A percentile compares a stretch with the other conserved stretches of the same genome.
phyloP scores from a whole-genome alignment of 163 green algal genomes.

The Coccomyxa subellipsoidea region DNA sequence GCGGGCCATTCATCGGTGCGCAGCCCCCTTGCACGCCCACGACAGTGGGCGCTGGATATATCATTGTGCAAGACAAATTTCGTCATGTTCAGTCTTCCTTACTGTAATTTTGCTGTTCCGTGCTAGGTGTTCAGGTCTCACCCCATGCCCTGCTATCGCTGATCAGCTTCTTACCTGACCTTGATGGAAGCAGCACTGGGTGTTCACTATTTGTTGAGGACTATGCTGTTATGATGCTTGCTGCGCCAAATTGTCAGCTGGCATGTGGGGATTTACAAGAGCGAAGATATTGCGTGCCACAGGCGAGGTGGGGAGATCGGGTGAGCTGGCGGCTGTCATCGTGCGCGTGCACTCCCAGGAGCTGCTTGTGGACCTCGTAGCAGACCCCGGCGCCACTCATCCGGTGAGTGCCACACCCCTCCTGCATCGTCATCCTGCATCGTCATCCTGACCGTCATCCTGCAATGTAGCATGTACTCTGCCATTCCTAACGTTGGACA shows the following conservation, averaged over 20 bases:
- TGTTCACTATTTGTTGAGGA: too few species aligned
- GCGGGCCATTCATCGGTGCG: conserved; percentile 21
- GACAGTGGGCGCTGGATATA: too few species aligned
- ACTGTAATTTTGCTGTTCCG: too few species aligned
- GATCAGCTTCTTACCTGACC: too few species aligned
- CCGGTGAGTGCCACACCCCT: background rate
- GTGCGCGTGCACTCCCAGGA: conserved; percentile 15
- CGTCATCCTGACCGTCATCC: too few species aligned
- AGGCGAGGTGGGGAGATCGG: background rate
- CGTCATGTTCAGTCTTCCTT: too few species aligned
- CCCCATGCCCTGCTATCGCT: too few species aligned
- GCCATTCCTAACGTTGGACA: background rate
- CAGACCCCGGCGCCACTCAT: conserved; percentile 28
- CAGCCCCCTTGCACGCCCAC: background rate
- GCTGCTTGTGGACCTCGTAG: conserved; percentile 49
- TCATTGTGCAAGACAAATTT: too few species aligned
- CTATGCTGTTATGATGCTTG: too few species aligned
- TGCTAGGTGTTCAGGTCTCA: too few species aligned
- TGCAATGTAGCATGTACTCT: background rate
- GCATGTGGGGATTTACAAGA: background rate
- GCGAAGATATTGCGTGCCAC: background rate
- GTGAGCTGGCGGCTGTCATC: conserved; percentile 20
- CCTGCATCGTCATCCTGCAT: too few species aligned
- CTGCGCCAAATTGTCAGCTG: background rate
- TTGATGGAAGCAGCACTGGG: too few species aligned